Conservation (phyloP, 169 alveolate genomes). For the Eimeria sp. region DNA sequence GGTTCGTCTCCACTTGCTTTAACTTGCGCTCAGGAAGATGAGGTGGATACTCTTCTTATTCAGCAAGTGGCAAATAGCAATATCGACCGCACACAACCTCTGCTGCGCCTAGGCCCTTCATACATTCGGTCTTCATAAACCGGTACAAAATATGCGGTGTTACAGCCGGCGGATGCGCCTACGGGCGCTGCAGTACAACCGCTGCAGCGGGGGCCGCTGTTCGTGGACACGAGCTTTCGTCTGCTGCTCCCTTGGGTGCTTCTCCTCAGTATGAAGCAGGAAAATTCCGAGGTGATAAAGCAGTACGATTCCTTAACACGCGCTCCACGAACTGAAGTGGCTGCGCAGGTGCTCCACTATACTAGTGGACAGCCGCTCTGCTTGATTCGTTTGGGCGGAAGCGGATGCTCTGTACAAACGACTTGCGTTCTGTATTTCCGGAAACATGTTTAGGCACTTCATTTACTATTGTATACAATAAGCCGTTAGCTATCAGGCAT, state of each 20-base stretch:
- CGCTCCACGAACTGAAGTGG: neutral
- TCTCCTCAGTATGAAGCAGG: neutral
- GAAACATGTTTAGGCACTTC: neutral
- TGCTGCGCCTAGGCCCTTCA: conserved; percentile 81
- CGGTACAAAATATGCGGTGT: neutral
- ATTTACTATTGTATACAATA: neutral
- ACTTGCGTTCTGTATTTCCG: neutral
- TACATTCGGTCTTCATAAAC: conserved; percentile 14
- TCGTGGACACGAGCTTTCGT: neutral
- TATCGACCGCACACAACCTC: conserved; percentile 77
- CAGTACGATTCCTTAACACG: neutral
- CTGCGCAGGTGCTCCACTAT: neutral
- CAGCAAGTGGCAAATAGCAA: conserved; percentile 82
- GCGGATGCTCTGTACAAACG: neutral
- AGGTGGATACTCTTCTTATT: conserved; percentile 74
- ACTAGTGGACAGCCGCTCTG: neutral
- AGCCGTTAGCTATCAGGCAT: neutral
- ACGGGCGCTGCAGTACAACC: neutral
- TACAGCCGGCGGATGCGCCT: neutral
- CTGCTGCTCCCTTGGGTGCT: neutral
- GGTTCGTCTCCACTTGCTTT: neutral
- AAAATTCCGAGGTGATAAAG: neutral
- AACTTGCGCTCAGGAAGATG: conserved; percentile 82
- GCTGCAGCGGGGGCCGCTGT: neutral
- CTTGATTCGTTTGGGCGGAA: neutral